Conservation (phyloP, 129 eudicot species). For the Apium graveolens region DNA sequence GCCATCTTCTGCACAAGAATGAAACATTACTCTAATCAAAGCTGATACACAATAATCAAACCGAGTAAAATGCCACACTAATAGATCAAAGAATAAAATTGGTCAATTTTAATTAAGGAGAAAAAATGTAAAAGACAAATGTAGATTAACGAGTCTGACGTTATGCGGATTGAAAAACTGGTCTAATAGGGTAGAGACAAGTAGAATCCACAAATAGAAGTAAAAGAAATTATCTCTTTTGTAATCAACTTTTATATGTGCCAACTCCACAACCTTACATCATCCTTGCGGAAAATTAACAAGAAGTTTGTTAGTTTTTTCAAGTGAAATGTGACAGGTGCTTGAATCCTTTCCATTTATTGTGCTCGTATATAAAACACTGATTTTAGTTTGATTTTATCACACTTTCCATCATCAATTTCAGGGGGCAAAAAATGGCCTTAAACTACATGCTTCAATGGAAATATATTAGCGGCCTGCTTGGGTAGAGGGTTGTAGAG, state of each 20-base stretch:
- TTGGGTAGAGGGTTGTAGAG: neutral
- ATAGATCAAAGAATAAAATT: neutral
- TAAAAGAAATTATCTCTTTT: neutral
- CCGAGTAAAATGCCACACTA: neutral
- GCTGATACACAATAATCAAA: neutral
- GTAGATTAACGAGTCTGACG: neutral
- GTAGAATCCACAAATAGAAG: neutral
- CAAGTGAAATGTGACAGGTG: neutral
- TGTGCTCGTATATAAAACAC: neutral
- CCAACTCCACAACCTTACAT: neutral
- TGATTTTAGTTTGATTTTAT: neutral
- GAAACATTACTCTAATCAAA: neutral
- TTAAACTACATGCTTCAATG: neutral
- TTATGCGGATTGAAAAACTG: neutral
- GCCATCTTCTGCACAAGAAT: slow-evolving; percentile 56
- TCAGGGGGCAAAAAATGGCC: neutral
- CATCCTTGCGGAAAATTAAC: neutral
- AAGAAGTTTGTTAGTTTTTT: neutral
- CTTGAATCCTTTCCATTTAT: neutral
- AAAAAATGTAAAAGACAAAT: too few relatives aligned
- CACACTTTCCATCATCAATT: neutral
- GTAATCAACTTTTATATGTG: too few relatives aligned
- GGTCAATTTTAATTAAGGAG: neutral
- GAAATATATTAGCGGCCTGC: neutral
- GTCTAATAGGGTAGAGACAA: neutral